These are phyloP conservation scores for Hagleromyces aurorensis DNA, from an alignment of 805 yeast species.

Conservation along the genomic window DNA sequence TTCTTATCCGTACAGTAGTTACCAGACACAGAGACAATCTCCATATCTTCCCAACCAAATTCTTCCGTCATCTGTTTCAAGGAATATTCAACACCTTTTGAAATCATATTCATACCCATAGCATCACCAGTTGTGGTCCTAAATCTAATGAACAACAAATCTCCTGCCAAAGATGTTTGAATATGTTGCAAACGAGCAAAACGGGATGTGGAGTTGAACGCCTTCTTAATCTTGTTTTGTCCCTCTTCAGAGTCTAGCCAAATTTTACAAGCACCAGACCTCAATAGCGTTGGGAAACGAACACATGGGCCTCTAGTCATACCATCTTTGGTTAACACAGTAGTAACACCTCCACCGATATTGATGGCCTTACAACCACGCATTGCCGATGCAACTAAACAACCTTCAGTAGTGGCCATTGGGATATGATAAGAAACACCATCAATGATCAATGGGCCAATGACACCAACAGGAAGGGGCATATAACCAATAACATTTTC, in stretches of 20 bases:
- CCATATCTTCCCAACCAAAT: constrained; percentile 93
- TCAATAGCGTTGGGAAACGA: constrained; percentile 65
- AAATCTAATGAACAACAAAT: constrained; percentile 79
- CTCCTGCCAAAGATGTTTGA: constrained; percentile 93
- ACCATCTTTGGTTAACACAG: constrained; percentile 91
- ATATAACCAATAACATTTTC: constrained; percentile 95
- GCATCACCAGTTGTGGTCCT: constrained; percentile 99
- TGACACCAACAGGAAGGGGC: constrained; percentile 96
- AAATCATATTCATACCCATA: constrained; percentile 99
- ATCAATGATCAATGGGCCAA: constrained; percentile 92
- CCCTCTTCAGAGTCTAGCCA: constrained; percentile 98
- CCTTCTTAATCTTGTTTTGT: constrained; percentile 68
- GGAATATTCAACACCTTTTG: constrained; percentile 92
- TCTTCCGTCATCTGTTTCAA: constrained; percentile 78
- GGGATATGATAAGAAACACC: constrained; percentile 87
- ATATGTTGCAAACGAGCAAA: constrained; percentile 90
- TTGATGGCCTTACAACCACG: constrained; percentile 98
- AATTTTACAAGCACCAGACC: constrained; percentile 91
- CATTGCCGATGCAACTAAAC: constrained; percentile 96
- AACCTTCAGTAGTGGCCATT: constrained; percentile 99
- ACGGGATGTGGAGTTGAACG: constrained; percentile 93
- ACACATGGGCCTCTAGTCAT: constrained; percentile 99
- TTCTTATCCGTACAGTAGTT: constrained; percentile 97
- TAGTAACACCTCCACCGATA: constrained; percentile 91
- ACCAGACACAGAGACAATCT: constrained; percentile 86